Base-by-base conservation (phyloP, 2,329 filamentous ascomycete species). In the Colletotrichum liriopes region DNA sequence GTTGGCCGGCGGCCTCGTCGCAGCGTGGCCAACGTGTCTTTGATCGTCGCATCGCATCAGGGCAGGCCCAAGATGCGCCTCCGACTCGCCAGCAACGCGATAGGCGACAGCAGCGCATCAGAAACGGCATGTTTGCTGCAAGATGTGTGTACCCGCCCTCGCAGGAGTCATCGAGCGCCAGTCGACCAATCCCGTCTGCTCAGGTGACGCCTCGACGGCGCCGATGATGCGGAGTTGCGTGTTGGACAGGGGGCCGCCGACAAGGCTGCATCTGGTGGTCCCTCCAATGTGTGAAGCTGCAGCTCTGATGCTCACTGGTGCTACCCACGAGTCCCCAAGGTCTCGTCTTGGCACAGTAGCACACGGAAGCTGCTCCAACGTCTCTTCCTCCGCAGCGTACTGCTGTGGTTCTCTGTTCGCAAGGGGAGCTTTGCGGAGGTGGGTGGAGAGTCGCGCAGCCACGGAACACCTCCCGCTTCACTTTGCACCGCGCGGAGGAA, bases 221-320 rank as follows among this genome's bases (percentile, higher is more conserved):
- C 67, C 51, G 67, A 73, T 71, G 71, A 71, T 73, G 71, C 67
- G 71, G 67, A 73, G 71, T 71, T 73, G 67, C 71, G 67, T 73
- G 71, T 54, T 65, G 49, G 56, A 49, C 55, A 61, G 51, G 71
- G 71, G 66, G 49, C 29, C 32, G 69, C 32, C 55, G 55, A 71
- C 71, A 73, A 71, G 71, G 71, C 71, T 73, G 71, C 71, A 71
- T 73, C 49, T 66, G 55, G 23, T 66, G 35, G 60, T 63, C 49
- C 71, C 49, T 67, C 71, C 67, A 61, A 60, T 51, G 35, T 62
- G 49, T 61, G 60, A 70, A 65, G 70, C 66, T 68, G 69, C 45
- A 72, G 35, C 41, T 69, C 32, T 49, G 52, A 45, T 64, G 47
- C 45, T 59, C 52, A 69, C 51, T 69, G 52, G 39, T 69, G 52